Evolutionary conservation across 2,329 filamentous ascomycete genomes (phyloP).

Genomic region (Xylariaceae sp.): DNA sequence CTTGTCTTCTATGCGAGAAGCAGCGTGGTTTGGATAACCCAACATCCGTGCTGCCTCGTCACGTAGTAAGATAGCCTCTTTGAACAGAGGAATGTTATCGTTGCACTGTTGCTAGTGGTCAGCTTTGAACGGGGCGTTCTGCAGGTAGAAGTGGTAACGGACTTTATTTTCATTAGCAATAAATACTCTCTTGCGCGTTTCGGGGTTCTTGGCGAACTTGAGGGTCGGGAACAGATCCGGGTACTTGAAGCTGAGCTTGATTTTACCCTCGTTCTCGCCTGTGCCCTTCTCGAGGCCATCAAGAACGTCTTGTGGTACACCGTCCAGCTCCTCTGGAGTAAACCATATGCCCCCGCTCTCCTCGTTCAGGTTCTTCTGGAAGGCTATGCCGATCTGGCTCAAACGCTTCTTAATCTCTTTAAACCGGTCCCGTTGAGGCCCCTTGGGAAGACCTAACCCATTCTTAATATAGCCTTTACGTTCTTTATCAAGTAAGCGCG

Average conservation of each 20-base stretch:
- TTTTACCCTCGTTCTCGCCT: constrained; percentile 67
- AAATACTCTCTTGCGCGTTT: constrained; percentile 65
- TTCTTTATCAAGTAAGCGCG: constrained; percentile 72
- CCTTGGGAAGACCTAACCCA: constrained; percentile 67
- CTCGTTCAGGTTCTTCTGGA: constrained; percentile 78
- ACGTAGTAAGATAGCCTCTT: constrained; percentile 68
- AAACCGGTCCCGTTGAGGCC: constrained; percentile 70
- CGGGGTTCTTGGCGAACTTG: constrained; percentile 70
- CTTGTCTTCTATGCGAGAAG: constrained; percentile 74
- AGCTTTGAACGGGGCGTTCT: background rate
- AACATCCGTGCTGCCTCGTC: constrained; percentile 75
- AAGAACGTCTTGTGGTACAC: constrained; percentile 68
- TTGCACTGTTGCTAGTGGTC: constrained; percentile 47
- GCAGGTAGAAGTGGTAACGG: constrained; percentile 6
- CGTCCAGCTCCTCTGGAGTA: constrained; percentile 66
- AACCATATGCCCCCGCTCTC: constrained; percentile 81
- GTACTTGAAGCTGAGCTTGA: constrained; percentile 78
- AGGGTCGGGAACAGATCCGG: constrained; percentile 74
- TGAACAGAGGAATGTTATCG: constrained; percentile 68
- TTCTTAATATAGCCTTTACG: constrained; percentile 74
- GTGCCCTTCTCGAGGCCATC: constrained; percentile 66
- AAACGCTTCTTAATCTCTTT: constrained; percentile 82
- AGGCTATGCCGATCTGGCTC: constrained; percentile 68
- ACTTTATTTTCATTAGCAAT: constrained; percentile 77
- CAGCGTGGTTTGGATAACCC: constrained; percentile 73